These are phyloP conservation scores for Dissophora globulifera DNA, from an alignment of 192 early-diverging fungal genomes.

Conservation along the genomic window DNA sequence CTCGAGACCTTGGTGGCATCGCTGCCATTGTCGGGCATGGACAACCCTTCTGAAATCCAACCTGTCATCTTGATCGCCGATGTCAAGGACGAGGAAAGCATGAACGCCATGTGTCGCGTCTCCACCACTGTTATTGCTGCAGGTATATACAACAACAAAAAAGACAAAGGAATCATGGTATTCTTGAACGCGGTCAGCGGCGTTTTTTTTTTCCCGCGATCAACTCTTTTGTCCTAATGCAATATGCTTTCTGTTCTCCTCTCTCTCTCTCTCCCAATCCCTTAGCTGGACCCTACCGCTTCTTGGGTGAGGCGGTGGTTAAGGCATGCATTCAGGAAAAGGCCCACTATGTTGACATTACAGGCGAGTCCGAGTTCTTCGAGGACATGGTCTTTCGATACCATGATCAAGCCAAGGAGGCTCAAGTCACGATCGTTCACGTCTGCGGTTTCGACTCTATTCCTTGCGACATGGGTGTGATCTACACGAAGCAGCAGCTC, in stretches of 20 bases:
- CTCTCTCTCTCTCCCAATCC: neutral
- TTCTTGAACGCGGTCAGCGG: too few relatives aligned
- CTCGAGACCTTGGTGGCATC: conserved; percentile 45
- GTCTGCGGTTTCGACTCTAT: conserved; percentile 64
- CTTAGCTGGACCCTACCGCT: conserved; percentile 70
- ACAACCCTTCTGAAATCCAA: conserved; percentile 1
- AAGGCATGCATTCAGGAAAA: conserved; percentile 63
- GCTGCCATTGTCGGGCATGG: conserved; percentile 15
- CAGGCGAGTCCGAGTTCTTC: conserved; percentile 74
- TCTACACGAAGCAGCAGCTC: conserved; percentile 67
- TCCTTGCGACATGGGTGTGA: conserved; percentile 73
- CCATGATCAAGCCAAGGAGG: conserved; percentile 59
- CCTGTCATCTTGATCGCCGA: conserved; percentile 60
- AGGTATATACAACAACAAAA: conserved; percentile 6
- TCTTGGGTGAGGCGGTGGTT: conserved; percentile 71
- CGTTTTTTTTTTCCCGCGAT: conserved; percentile 7
- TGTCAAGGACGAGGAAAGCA: conserved; percentile 50
- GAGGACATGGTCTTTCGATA: conserved; percentile 70
- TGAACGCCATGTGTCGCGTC: conserved; percentile 42
- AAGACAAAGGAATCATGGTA: too few relatives aligned
- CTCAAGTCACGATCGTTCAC: conserved; percentile 65
- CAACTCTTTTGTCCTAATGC: too few relatives aligned
- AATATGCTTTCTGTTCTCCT: neutral
- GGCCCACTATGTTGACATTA: conserved; percentile 70
- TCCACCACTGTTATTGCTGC: conserved; percentile 46